Evolutionary conservation across 2,329 filamentous ascomycete species (phyloP).

Genomic region (Drechslerella stenobrocha): DNA sequence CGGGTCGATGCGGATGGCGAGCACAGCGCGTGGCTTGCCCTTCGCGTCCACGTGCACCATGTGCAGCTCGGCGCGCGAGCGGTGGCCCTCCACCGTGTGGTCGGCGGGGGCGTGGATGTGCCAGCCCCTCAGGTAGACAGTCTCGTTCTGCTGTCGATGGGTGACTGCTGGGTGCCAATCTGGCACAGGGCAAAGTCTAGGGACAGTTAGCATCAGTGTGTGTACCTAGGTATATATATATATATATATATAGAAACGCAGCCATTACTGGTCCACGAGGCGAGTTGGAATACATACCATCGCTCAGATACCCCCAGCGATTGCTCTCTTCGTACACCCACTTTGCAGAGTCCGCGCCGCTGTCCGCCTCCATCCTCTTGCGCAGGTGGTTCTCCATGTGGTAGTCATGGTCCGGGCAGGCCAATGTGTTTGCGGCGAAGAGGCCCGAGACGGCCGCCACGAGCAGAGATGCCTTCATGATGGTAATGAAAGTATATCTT

Average conservation of each 20-base stretch:
- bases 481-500: slow-evolving; percentile 1
- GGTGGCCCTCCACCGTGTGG: slow-evolving; percentile 58
- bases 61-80: slow-evolving; percentile 60
- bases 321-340: slow-evolving; percentile 56
- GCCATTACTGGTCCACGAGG: too few relatives aligned
- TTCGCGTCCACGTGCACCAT: slow-evolving; percentile 58
- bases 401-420: slow-evolving; percentile 50
- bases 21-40: slow-evolving; percentile 58
- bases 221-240: slow-evolving; percentile 5
- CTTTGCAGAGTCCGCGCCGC: slow-evolving; percentile 29
- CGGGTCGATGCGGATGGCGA: slow-evolving; percentile 59
- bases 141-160: slow-evolving; percentile 57
- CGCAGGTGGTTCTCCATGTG: slow-evolving; percentile 21
- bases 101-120: slow-evolving; percentile 62
- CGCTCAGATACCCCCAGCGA: slow-evolving; percentile 56
- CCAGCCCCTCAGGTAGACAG: slow-evolving; percentile 60
- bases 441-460: slow-evolving; percentile 14
- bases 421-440: slow-evolving; percentile 39
- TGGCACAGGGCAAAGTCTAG: slow-evolving; percentile 59
- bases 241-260: too few relatives aligned
- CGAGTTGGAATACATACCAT: too few relatives aligned
- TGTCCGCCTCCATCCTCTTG: slow-evolving; percentile 32
- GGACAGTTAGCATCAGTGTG: slow-evolving; percentile 2
- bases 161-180: slow-evolving; percentile 60
- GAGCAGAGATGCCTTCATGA: slow-evolving; percentile 15